Evolutionary conservation across 495 filamentous ascomycete species (phyloP).

Genomic region (Cercophora samala): DNA sequence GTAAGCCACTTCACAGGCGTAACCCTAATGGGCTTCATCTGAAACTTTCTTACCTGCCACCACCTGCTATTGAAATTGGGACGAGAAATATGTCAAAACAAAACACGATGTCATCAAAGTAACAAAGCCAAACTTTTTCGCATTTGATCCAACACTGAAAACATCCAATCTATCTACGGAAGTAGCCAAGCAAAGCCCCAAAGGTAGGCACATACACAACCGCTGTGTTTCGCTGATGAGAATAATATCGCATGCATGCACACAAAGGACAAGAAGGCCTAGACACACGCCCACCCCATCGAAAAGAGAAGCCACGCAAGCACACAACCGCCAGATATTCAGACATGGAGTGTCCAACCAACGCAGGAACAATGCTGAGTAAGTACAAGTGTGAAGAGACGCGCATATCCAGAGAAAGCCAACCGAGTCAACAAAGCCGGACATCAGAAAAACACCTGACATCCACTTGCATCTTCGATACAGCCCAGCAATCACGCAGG

Average conservation of each 20-base stretch:
- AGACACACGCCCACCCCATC: background rate
- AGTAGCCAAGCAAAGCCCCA: background rate
- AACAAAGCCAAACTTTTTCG: conserved; percentile 18
- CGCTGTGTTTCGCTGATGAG: background rate
- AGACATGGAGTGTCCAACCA: background rate
- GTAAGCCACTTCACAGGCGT: background rate
- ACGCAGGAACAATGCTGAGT: background rate
- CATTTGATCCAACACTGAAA: conserved; percentile 20
- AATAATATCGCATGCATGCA: background rate
- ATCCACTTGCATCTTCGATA: background rate
- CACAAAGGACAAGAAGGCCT: background rate
- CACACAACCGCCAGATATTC: background rate
- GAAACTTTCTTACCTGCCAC: background rate
- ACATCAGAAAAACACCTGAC: background rate
- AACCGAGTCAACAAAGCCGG: background rate
- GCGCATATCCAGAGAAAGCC: background rate
- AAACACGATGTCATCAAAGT: background rate
- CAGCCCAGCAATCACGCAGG: conserved; percentile 23
- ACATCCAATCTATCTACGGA: conserved; percentile 17
- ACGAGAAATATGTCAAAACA: background rate
- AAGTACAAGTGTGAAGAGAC: background rate
- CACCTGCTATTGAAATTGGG: background rate
- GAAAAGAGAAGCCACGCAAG: background rate
- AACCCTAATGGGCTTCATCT: background rate
- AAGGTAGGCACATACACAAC: background rate